Base-by-base conservation (phyloP, 202 grass and related monocot species). In the Setaria italica region DNA sequence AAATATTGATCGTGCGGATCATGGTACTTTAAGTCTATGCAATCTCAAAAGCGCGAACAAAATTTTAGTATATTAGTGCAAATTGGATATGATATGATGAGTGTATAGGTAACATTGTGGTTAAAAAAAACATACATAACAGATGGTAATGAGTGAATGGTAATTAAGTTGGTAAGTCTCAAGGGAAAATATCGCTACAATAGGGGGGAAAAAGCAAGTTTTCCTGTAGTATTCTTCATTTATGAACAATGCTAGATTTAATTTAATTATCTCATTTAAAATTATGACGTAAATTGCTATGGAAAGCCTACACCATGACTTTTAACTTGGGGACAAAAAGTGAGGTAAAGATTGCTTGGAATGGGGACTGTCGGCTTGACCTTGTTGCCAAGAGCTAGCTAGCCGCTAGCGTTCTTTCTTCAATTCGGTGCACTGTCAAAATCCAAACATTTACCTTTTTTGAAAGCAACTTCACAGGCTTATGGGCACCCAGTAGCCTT, bases 351-450 rank as follows among this genome's bases (percentile, higher is more conserved):
- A 75, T 90, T 84, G 88, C 84, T 90, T 90, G 51, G 30, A 19
- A 37, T 32, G 75, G 34, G 80, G 69, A 84, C 84, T 87, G 84
- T 87, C 84, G 80, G 84, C 74, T 90, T 87, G 80, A 84, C 60
- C 81, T 83, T 69, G 63, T 83, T 75, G 63, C 63, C 54, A 13
- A 42, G 32, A 74, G 49, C 48, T 82, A 83, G 10, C 29, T 46
- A 62, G 39, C 37, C 58, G 51, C 65, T 67, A 30, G 58, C 25
- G 45, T 78, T 83, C 58, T 6, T 72, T 41, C 39, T 41, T 41
- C 39, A 41, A 41, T 41, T 78, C 1, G 84, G 74, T 84, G 69
- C 2, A 25, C 75, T 46, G 80, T 90, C 84, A 56, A 80, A 63
- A 30, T 80, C 84, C 49, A 78, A 57, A 33, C 14, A 65, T 67